Evolutionary conservation across 257 asterid genomes (phyloP), one percentile per base, ranked within the genome.

Genomic region (Penstemon newberryi): DNA sequence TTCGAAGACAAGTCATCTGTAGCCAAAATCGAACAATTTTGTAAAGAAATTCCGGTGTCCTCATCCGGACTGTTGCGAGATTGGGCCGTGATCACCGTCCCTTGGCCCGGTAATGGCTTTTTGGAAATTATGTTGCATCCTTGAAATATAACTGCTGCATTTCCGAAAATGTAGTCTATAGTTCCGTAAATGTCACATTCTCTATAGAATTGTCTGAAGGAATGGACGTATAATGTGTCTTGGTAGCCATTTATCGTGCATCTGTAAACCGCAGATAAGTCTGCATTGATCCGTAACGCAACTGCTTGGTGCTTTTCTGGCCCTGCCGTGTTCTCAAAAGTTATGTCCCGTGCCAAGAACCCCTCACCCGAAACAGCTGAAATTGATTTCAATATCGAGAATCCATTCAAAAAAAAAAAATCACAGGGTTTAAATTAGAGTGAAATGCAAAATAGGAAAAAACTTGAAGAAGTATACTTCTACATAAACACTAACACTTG

Each of bases 141-240:
- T 56, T 93, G 99, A 73, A 93, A 80, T 37, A 90, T 80, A 8
- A 55, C 99, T 0, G 91, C 96, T 0, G 97, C 99, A 12, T 93
- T 88, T 3, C 99, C 99, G 18, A 93, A 90, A 15, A 93, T 87
- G 89, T 75, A 93, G 79, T 93, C 99, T 5, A 90, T 66, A 0
- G 97, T 93, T 5, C 99, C 99, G 42, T 74, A 87, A 19, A 93
- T 84, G 74, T 84, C 88, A 50, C 97, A 93, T 51, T 93, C 99
- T 9, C 97, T 47, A 72, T 82, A 93, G 79, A 93, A 93, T 71
- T 93, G 99, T 5, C 97, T 56, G 73, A 85, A 87, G 0, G 96
- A 79, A 39, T 93, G 99, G 40, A 69, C 92, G 9, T 93, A 93
- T 3, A 93, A 51, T 0, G 96, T 76, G 80, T 93, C 99, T 37